Evolutionary conservation across 1,139 yeast species (phyloP), one percentile per base, ranked within the genome.

Genomic region (Sugiyamaella castrensis): DNA sequence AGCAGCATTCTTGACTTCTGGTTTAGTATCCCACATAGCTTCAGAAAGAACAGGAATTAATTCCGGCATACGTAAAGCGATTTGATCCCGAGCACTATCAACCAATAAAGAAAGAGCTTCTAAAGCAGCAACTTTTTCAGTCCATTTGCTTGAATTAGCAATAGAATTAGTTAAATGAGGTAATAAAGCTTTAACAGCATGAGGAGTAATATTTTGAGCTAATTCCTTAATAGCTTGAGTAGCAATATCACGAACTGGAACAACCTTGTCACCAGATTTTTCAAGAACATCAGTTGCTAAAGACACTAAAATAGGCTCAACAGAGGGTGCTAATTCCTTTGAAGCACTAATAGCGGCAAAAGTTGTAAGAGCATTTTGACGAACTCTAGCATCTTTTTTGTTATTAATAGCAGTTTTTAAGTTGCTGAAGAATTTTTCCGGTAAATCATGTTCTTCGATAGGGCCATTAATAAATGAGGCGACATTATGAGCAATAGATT

Each of bases 11-110:
- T 92, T 92, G 72, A 92, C 98, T 71, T 92, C 98, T 75, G 82
- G 81, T 84, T 92, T 92, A 77, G 98, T 92, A 75, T 92, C 98
- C 98, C 98, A 92, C 98, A 92, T 92, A 66, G 97, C 87, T 80
- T 92, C 98, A 63, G 98, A 92, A 69, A 92, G 80, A 61, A 86
- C 94, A 74, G 98, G 98, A 68, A 92, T 91, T 74, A 92, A 84
- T 80, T 92, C 98, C 68, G 98, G 96, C 98, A 92, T 91, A 81
- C 98, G 88, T 70, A 92, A 81, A 65, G 98, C 96, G 66, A 92
- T 79, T 80, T 91, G 98, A 66, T 77, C 88, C 75, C 91, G 92
- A 65, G 98, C 96, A 64, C 89, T 80, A 72, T 88, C 95, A 67
- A 92, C 98, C 68, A 92, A 80, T 65, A 82, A 82, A 61, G 95